phyloP scores from a whole-genome alignment of 179 eudicot genomes.

The Silene coronaria region DNA sequence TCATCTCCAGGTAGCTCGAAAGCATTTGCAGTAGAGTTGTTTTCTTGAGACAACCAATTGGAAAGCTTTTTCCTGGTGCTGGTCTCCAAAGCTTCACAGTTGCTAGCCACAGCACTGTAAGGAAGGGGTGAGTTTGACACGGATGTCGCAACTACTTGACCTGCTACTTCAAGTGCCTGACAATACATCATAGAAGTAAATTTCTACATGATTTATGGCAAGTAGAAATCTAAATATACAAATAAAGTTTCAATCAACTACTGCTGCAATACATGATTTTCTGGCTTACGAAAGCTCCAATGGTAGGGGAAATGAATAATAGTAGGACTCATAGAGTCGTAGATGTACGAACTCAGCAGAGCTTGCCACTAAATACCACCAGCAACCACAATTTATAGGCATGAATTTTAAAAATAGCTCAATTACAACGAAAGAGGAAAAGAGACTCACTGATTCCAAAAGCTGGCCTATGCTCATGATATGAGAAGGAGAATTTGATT shows the following conservation, averaged over 20 bases:
- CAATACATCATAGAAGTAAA: neutral
- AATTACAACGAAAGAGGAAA: neutral
- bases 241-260: no score
- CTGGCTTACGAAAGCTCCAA: no score
- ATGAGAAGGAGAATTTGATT: constrained; percentile 51
- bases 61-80: constrained; percentile 81
- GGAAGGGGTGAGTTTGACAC: constrained; percentile 82
- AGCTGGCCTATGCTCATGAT: constrained; percentile 87
- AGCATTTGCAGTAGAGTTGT: constrained; percentile 11
- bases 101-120: constrained; percentile 72
- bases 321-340: no score
- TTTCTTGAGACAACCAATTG: constrained; percentile 62
- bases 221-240: neutral
- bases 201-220: neutral
- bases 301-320: no score
- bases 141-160: constrained; percentile 89
- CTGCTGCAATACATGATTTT: no score
- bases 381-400: neutral
- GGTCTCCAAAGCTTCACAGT: constrained; percentile 81
- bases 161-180: constrained; percentile 94
- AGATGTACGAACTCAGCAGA: no score
- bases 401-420: neutral
- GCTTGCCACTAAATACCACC: neutral
- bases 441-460: constrained; percentile 65
- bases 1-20: constrained; percentile 29